phyloP scores from a whole-genome alignment of 108 stramenopile species.

The Skeletonema marinoi region DNA sequence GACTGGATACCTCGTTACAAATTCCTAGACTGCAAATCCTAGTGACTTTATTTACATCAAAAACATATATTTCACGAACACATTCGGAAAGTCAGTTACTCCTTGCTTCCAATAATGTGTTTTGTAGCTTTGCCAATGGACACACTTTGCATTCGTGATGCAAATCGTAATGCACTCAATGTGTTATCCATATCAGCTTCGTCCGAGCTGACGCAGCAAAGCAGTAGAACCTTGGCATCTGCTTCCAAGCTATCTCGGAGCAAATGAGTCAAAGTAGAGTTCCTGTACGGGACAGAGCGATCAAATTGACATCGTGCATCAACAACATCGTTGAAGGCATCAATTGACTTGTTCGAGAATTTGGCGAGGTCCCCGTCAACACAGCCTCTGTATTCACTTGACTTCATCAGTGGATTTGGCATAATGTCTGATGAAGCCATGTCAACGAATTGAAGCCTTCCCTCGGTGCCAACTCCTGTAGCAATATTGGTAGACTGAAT shows the following conservation, averaged over 20 bases:
- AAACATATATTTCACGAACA: neutral
- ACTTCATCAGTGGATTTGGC: neutral
- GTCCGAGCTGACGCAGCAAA: conserved; percentile 77
- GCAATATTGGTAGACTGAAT: conserved; percentile 73
- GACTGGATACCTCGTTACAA: no score
- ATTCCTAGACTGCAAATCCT: neutral
- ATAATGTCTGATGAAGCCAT: conserved; percentile 72
- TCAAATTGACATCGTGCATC: conserved; percentile 71
- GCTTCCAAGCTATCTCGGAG: conserved; percentile 81
- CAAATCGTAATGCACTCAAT: conserved; percentile 70
- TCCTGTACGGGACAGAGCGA: conserved; percentile 80
- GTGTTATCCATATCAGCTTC: conserved; percentile 63
- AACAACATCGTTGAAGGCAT: conserved; percentile 72
- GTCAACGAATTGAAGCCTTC: conserved; percentile 85
- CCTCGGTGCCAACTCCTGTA: conserved; percentile 69
- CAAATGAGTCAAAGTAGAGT: conserved; percentile 84
- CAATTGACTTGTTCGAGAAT: conserved; percentile 75
- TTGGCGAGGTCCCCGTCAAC: conserved; percentile 44
- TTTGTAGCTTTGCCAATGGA: conserved; percentile 84
- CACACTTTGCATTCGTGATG: conserved; percentile 58
- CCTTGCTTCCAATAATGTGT: conserved; percentile 53
- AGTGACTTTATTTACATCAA: neutral
- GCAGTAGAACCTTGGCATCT: conserved; percentile 79
- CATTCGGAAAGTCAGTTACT: neutral
- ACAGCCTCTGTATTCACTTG: conserved; percentile 18